Percentiles rank a stretch among this genome's conserved stretches.
These are phyloP conservation scores for Ramaria sp. DNA, from an alignment of 768 basidiomycete species.

Conservation along the genomic window DNA sequence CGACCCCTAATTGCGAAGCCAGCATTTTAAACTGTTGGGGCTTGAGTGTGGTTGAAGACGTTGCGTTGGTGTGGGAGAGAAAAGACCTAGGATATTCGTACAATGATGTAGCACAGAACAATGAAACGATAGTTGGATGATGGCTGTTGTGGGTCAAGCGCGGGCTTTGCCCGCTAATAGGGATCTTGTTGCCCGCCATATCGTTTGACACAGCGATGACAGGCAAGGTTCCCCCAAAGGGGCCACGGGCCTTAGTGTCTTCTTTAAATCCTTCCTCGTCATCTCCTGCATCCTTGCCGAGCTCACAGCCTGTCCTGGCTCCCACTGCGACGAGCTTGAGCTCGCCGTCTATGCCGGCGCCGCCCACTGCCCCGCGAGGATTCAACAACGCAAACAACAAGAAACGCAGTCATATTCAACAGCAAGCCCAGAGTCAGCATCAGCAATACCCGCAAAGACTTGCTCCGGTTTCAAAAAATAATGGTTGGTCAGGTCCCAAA, in stretches of 20 bases:
- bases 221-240: conserved; percentile 67
- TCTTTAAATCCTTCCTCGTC: conserved; percentile 23
- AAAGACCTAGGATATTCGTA: no score
- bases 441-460: not conserved
- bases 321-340: conserved; percentile 22
- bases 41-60: no score
- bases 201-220: conserved; percentile 37
- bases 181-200: not conserved
- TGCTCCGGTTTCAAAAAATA: not conserved
- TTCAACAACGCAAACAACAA: not conserved
- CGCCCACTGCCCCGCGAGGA: conserved; percentile 14
- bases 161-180: not conserved
- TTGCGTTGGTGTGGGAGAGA: no score
- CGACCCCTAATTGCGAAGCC: no score
- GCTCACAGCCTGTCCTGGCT: conserved; percentile 11
- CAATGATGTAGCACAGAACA: no score
- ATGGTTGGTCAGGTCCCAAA: not conserved
- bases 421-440: not conserved
- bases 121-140: no score
- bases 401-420: not conserved
- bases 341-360: conserved; percentile 19
- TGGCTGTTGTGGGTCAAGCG: no score
- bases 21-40: no score
- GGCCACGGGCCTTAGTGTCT: conserved; percentile 57
- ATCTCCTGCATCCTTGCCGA: not conserved